phyloP scores from a whole-genome alignment of 306 rosid species.

The Gillenia trifoliata region DNA sequence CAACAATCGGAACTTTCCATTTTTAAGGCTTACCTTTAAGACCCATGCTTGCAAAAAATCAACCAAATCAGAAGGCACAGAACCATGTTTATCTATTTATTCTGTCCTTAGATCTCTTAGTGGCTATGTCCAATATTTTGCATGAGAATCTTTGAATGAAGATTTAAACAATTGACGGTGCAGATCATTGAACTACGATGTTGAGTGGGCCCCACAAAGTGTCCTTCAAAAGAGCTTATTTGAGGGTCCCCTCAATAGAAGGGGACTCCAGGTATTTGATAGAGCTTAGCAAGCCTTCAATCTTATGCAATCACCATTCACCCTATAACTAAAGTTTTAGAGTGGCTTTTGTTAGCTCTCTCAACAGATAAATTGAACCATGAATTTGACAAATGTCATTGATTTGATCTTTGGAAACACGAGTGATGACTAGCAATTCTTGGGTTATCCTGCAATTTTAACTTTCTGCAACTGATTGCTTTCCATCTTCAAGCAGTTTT shows the following conservation, averaged over 20 bases:
- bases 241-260: not conserved
- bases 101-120: too few species aligned
- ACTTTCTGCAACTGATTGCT: not conserved
- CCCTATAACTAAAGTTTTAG: not conserved
- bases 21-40: not conserved
- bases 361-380: conserved; percentile 1
- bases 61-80: not conserved
- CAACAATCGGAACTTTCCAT: not conserved
- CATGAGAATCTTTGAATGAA: too few species aligned
- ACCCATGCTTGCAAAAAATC: not conserved
- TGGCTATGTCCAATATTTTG: too few species aligned
- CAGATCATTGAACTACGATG: not conserved
- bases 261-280: not conserved
- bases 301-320: not conserved
- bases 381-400: not conserved
- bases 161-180: too few species aligned
- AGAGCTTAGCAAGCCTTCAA: too few species aligned
- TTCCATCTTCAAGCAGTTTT: not conserved
- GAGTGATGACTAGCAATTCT: not conserved
- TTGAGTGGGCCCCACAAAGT: not conserved
- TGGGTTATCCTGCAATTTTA: not conserved
- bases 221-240: not conserved
- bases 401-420: not conserved
- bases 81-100: too few species aligned
- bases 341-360: conserved; percentile 4